Base-by-base conservation (phyloP, 2,329 filamentous ascomycete genomes). In the Exophiala aquamarina region DNA sequence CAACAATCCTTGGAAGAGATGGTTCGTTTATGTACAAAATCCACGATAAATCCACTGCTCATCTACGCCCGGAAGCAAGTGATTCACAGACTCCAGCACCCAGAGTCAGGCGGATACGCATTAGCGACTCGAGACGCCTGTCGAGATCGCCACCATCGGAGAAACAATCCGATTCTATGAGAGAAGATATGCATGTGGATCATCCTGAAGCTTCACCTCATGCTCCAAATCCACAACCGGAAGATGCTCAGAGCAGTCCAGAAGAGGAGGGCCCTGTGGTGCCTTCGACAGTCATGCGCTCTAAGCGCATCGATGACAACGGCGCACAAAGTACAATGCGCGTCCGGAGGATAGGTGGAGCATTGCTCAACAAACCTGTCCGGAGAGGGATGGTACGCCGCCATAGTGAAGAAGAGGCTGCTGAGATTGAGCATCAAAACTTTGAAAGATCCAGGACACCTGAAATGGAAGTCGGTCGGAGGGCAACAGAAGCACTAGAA, bases 351-450 rank as follows among this genome's bases (percentile, higher is more conserved):
- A 80, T 89, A 11, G 85, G 84, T 13, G 89, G 88, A 1, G 86
- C 82, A 50, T 91, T 92, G 56, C 72, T 93, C 17, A 89, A 87
- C 57, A 88, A 87, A 1, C 89, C 89, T 20, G 87, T 89, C 15
- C 80, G 89, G 44, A 77, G 89, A 57, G 89, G 87, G 19, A 78
- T 86, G 52, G 76, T 72, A 56, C 69, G 69, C 59, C 72, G 73
- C 41, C 72, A 76, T 59, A 87, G 83, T 58, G 83, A 86, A 53
- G 84, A 88, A 54, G 83, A 86, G 31, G 78, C 65, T 48, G 71
- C 64, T 54, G 63, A 55, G 44, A 57, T 52, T 50, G 57, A 64
- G 5, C 59, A 66, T 26, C 60, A 58, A 42, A 53, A 54, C 7
- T 54, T 40, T 18, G 54, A 36, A 15, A 43, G 29, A 13, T 41